Evolutionary conservation across 148 eudicot genomes (phyloP).

Genomic region (Rhododendron mucronatum): DNA sequence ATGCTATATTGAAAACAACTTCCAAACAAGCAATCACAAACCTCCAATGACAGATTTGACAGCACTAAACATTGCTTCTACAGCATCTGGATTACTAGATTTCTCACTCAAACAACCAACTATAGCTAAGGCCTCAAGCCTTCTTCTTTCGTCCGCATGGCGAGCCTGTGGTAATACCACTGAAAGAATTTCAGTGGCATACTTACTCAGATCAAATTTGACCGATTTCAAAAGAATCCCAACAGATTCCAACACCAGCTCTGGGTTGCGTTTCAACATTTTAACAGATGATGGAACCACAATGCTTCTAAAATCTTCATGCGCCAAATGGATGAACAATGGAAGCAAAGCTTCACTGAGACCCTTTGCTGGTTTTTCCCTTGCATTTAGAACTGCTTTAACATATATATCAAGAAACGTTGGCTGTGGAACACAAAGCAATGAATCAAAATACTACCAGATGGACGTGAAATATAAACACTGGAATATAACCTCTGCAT

Average conservation of each 20-base stretch:
- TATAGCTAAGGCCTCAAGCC: slow-evolving; percentile 64
- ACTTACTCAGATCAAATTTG: slow-evolving; percentile 84
- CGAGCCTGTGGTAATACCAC: slow-evolving; percentile 86
- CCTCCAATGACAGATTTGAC: slow-evolving; percentile 87
- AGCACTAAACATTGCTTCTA: slow-evolving; percentile 60
- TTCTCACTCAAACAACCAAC: slow-evolving; percentile 73
- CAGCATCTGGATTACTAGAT: slow-evolving; percentile 90
- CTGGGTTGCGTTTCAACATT: slow-evolving; percentile 97
- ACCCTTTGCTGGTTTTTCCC: slow-evolving; percentile 61
- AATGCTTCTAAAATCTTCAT: slow-evolving; percentile 70
- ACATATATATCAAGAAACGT: slow-evolving; percentile 74
- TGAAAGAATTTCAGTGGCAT: slow-evolving; percentile 62
- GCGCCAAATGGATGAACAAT: slow-evolving; percentile 56
- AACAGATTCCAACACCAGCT: slow-evolving; percentile 78
- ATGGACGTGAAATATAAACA: neutral
- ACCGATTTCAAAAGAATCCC: slow-evolving; percentile 65
- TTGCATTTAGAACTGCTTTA: slow-evolving; percentile 69
- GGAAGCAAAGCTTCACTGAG: slow-evolving; percentile 84
- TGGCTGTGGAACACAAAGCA: slow-evolving; percentile 45
- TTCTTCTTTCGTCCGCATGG: slow-evolving; percentile 85
- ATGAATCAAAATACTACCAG: slow-evolving; percentile 8
- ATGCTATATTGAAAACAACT: neutral
- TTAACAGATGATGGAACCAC: slow-evolving; percentile 81
- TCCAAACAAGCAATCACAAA: slow-evolving; percentile 13
- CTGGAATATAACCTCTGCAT: neutral